Percentiles rank a stretch among this genome's conserved stretches.
phyloP scores from a whole-genome alignment of 1,284 basidiomycete species.

The Moesziomyces aphidis region DNA sequence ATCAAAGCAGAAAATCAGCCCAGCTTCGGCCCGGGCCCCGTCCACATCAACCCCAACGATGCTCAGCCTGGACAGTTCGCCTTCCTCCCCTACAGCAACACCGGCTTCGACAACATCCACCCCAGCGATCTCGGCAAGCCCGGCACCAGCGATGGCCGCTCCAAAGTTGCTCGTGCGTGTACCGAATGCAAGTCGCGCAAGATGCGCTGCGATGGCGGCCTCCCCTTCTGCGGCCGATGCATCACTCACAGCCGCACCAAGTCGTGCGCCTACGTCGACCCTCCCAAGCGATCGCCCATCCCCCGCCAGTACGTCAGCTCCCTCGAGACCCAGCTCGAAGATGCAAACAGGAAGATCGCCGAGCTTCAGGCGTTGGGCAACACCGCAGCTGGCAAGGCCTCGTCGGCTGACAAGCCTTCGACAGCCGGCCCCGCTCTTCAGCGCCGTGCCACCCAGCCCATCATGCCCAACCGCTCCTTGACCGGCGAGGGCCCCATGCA shows the following conservation, averaged over 20 bases:
- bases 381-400: slow-evolving; percentile 2
- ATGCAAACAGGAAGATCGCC: slow-evolving; percentile 40
- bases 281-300: slow-evolving; percentile 52
- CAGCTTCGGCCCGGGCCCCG: slow-evolving; percentile 23
- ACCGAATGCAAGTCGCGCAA: slow-evolving; percentile 54
- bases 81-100: slow-evolving; percentile 40
- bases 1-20: slow-evolving; percentile 47
- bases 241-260: slow-evolving; percentile 53
- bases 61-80: slow-evolving; percentile 43
- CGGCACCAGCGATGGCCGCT: slow-evolving; percentile 46
- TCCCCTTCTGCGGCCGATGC: slow-evolving; percentile 53
- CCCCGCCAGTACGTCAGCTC: slow-evolving; percentile 52
- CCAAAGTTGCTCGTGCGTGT: slow-evolving; percentile 48
- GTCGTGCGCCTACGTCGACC: slow-evolving; percentile 53
- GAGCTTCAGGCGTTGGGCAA: slow-evolving; percentile 25
- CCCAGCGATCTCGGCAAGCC: slow-evolving; percentile 42
- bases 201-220: slow-evolving; percentile 54
- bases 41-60: slow-evolving; percentile 34
- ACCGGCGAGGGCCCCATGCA: slow-evolving; percentile 33
- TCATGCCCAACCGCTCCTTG: slow-evolving; percentile 46
- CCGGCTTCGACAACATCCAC: slow-evolving; percentile 45
- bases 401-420: slow-evolving; percentile 17
- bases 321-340: slow-evolving; percentile 45
- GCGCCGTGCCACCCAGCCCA: slow-evolving; percentile 25
- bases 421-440: slow-evolving; percentile 6